phyloP scores from a whole-genome alignment of 768 basidiomycete species.

The Auricularia cornea region DNA sequence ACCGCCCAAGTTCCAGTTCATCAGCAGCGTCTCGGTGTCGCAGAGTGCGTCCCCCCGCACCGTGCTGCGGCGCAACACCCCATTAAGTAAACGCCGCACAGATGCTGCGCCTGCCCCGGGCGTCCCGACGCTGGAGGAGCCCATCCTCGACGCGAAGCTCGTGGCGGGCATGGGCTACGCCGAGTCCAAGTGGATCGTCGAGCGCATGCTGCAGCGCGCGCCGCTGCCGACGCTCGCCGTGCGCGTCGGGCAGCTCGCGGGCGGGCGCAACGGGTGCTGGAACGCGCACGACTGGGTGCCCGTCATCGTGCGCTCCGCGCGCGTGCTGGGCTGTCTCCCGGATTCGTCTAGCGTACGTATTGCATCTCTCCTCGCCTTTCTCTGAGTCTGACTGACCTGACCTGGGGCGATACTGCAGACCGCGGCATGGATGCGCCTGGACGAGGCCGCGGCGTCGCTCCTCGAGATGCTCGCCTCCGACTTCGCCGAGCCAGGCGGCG shows the following conservation, averaged over 20 bases:
- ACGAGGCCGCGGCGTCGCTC: conserved; percentile 17
- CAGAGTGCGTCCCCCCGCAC: conserved; percentile 16
- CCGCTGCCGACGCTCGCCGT: conserved; percentile 25
- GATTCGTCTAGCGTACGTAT: conserved; percentile 22
- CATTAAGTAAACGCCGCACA: background rate
- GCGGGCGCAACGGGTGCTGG: conserved; percentile 31
- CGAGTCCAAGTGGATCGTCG: conserved; percentile 35
- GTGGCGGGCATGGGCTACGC: conserved; percentile 29
- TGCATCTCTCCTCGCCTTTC: background rate
- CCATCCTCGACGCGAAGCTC: background rate
- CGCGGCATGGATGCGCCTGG: conserved; percentile 18
- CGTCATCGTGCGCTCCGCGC: conserved; percentile 29
- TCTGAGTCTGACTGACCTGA: background rate
- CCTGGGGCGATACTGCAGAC: background rate
- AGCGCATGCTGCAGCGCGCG: conserved; percentile 28
- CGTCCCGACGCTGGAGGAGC: background rate
- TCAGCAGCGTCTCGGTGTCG: conserved; percentile 31
- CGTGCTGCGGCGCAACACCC: background rate
- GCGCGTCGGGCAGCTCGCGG: conserved; percentile 32
- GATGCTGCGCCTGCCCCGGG: background rate
- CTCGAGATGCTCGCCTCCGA: conserved; percentile 16
- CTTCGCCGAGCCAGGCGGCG: background rate
- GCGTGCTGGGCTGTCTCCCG: conserved; percentile 27
- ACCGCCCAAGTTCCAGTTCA: conserved; percentile 31
- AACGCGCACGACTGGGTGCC: conserved; percentile 38